Evolutionary conservation across 495 filamentous ascomycete species (phyloP), one percentile per base, ranked within the genome.

Genomic region (Penicillium goetzii): DNA sequence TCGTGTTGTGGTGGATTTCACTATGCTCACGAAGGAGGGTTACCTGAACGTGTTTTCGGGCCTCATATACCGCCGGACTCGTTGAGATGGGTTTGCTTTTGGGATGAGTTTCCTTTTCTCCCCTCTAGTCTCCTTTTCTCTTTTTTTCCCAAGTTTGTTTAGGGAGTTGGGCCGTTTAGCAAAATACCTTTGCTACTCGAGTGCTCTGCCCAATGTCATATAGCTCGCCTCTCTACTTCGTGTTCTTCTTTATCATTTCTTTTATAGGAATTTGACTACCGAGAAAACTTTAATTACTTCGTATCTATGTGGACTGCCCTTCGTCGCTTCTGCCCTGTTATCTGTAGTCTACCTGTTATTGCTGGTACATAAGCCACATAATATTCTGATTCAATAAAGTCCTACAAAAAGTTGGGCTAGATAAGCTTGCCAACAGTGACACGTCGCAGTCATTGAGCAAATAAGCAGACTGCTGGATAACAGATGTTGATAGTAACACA

Each of bases 11-110:
- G 78, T 81, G 51, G 78, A 81, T 47, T 81, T 79, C 57, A 79
- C 78, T 9, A 70, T 79, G 58, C 74, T 81, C 25, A 79, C 78
- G 0, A 78, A 77, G 61, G 75, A 79, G 53, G 78, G 78, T 6
- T 81, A 81, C 59, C 59, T 81, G 53, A 81, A 81, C 58, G 78
- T 81, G 4, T 80, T 81, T 63, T 75, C 78, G 2, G 78, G 77
- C 0, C 63, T 81, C 52, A 78, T 79, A 40, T 80, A 78, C 53
- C 76, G 74, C 56, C 74, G 72, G 0, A 70, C 64, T 62, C 75
- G 75, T 34, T 78, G 49, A 69, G 51, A 33, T 41, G 15, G 10
- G 7, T 43, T 43, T 36, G 9, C 10, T 45, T n/a, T 9, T 14
- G 30, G 30, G 28, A 55, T 30, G 26, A 41, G 15, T 63, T 40